Percentiles rank a stretch among this genome's conserved stretches.
Conservation (phyloP, 73 alveolate species). For the Tetrahymena thermophila region DNA sequence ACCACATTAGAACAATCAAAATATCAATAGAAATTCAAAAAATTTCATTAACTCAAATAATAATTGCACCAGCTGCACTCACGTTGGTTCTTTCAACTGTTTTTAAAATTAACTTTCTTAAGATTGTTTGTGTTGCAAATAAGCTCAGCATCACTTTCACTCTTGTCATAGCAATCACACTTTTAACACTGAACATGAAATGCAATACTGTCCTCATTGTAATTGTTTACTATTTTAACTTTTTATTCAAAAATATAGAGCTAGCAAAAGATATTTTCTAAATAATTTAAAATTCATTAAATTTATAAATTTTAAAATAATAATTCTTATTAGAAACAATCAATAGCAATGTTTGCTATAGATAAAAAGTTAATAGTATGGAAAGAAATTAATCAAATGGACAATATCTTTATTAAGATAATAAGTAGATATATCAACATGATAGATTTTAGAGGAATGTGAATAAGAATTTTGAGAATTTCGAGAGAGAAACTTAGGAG, state of each 20-base stretch:
- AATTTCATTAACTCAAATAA: too few relatives aligned
- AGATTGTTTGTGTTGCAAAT: not conserved
- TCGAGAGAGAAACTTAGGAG: not conserved
- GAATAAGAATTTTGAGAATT: not conserved
- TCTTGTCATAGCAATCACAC: not conserved
- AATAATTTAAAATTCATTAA: too few relatives aligned
- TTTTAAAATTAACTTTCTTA: too few relatives aligned
- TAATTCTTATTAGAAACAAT: not conserved
- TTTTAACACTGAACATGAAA: not conserved
- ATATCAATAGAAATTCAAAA: too few relatives aligned
- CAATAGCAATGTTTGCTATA: not conserved
- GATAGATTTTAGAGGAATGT: not conserved
- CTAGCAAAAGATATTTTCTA: not conserved
- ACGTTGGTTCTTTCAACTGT: not conserved
- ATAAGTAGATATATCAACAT: not conserved
- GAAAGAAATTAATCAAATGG: not conserved
- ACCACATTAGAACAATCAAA: not conserved
- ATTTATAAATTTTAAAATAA: too few relatives aligned
- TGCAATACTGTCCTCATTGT: not conserved
- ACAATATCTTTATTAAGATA: not conserved
- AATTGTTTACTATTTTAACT: not conserved
- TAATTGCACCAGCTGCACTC: not conserved
- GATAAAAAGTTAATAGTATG: not conserved
- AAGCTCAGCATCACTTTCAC: not conserved
- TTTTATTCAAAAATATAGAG: not conserved